Evolutionary conservation across 441 rosid species (phyloP), one percentile per base, ranked within the genome.

Genomic region (Hura crepitans): DNA sequence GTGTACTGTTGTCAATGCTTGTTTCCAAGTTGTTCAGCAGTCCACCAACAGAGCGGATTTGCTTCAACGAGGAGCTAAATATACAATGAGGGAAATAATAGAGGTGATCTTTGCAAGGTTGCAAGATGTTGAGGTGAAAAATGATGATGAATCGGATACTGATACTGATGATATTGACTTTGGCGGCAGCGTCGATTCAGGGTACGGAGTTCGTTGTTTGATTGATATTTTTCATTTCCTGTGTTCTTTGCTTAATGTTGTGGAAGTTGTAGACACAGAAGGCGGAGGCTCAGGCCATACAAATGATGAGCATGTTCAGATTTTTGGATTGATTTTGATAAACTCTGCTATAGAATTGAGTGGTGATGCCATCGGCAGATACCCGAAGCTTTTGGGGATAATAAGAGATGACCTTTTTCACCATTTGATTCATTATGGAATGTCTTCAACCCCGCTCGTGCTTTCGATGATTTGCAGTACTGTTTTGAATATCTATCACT

Each of bases 1-100:
- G 73, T 93, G 95, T 69, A 88, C 89, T 4, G 76, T 89, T 11
- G 94, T 93, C 50, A 91, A 93, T 55, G 81, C 97, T 0, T 93
- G 98, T 77, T 93, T 93, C 62, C 96, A 91, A 65, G 91, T 91
- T 3, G 93, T 91, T 55, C 97, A 93, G 73, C 95, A 94, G 75
- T 89, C 96, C 0, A 68, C 86, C 0, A 75, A 75, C 63, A 78
- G 91, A 49, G 91, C 96, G 25, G 91, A 89, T 81, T 78, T 91
- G 79, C 88, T 94, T 49, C 96, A 88, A 57, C 87, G 97, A 6
- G 86, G 78, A 2, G 97, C 95, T 1, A 80, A 89, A 63, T 73
- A 84, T 71, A 76, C 92, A 7, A 91, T 91, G 98, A 90, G 90
- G 11, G 97, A 94, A 57, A 72, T 91, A 72, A 85, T 91, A 51